Conservation (phyloP, 805 yeast species). For the Wickerhamomyces chaumierensis region DNA sequence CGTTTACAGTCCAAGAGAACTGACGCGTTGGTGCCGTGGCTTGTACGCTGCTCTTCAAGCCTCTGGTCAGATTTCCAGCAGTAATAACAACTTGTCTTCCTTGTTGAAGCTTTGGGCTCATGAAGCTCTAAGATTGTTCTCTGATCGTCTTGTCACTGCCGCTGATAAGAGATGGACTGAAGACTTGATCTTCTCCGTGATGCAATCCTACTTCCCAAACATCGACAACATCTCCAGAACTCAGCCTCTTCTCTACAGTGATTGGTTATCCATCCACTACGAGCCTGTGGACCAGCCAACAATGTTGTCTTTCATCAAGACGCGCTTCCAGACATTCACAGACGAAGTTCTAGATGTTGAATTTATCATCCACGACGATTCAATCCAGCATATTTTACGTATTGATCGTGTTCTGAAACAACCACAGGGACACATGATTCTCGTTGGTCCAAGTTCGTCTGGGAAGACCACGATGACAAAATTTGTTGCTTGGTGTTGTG, state of each 20-base stretch:
- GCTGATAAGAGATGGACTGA: slow-evolving; percentile 42
- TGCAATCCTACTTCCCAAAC: slow-evolving; percentile 34
- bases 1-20: slow-evolving; percentile 79
- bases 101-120: slow-evolving; percentile 59
- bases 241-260: slow-evolving; percentile 54
- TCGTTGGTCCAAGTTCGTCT: slow-evolving; percentile 73
- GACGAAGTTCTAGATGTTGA: slow-evolving; percentile 66
- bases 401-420: slow-evolving; percentile 76
- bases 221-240: slow-evolving; percentile 23
- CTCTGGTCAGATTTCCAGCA: slow-evolving; percentile 1
- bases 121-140: slow-evolving; percentile 69
- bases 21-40: slow-evolving; percentile 84
- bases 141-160: slow-evolving; percentile 49
- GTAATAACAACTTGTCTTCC: too few species aligned
- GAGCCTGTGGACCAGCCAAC: slow-evolving; percentile 38
- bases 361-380: slow-evolving; percentile 54
- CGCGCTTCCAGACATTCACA: slow-evolving; percentile 56
- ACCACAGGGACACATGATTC: slow-evolving; percentile 81
- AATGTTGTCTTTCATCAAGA: slow-evolving; percentile 42
- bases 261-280: slow-evolving; percentile 63
- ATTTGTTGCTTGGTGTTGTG: slow-evolving; percentile 91
- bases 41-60: slow-evolving; percentile 37
- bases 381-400: slow-evolving; percentile 64
- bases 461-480: slow-evolving; percentile 69
- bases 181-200: slow-evolving; percentile 22